Conservation (phyloP, 208 protist genomes). For the Wallacemonas rigidus region DNA sequence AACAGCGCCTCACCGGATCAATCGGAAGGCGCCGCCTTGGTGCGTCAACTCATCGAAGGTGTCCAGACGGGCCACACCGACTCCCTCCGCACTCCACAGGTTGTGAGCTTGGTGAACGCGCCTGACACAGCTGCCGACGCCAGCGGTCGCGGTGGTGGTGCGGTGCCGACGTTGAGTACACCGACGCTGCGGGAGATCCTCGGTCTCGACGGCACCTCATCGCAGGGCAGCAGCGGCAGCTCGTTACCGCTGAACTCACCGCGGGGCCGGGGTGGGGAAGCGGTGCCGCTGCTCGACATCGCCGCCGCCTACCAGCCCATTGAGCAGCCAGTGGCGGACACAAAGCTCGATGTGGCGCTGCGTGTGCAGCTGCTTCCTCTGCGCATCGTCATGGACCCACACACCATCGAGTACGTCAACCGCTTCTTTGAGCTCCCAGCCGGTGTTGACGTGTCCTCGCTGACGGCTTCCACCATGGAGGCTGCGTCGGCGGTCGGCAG, state of each 20-base stretch:
- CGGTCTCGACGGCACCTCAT: conserved; percentile 5
- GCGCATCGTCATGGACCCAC: conserved; percentile 72
- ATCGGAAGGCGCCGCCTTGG: conserved; percentile 14
- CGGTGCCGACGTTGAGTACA: conserved; percentile 12
- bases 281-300: conserved; percentile 58
- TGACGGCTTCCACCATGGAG: conserved; percentile 44
- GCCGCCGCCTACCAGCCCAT: conserved; percentile 61
- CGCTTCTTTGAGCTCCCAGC: conserved; percentile 67
- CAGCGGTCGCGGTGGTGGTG: conserved; percentile 19
- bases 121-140: conserved; percentile 20
- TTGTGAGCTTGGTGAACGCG: not conserved
- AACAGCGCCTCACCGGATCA: conserved; percentile 39
- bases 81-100: not conserved
- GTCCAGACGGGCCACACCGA: conserved; percentile 8
- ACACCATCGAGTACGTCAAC: conserved; percentile 51
- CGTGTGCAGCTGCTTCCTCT: conserved; percentile 72
- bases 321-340: conserved; percentile 66
- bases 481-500: conserved; percentile 57
- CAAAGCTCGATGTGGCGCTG: conserved; percentile 65
- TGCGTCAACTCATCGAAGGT: conserved; percentile 43
- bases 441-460: conserved; percentile 55
- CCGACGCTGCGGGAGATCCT: conserved; percentile 21
- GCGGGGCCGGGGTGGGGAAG: conserved; percentile 11
- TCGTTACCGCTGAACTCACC: not conserved
- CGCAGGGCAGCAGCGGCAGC: not conserved